Evolutionary conservation across 1,284 basidiomycete species (phyloP).

Genomic region (Porphyrellus sp.): DNA sequence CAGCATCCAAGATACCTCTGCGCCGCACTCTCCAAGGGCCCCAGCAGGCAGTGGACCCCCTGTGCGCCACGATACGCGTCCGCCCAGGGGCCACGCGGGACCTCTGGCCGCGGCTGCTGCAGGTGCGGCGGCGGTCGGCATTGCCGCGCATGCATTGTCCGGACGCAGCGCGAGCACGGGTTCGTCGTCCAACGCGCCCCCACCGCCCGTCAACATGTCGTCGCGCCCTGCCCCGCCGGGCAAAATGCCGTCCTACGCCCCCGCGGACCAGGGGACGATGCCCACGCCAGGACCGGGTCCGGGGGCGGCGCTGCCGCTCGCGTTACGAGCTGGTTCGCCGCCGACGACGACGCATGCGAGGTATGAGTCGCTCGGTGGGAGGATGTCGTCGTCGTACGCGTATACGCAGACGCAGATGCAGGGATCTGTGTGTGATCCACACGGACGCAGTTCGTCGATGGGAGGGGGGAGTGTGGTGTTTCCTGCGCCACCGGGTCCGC

Average conservation of each 20-base stretch:
- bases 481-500: not conserved
- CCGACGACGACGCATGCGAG: not conserved
- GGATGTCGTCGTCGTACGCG: no score
- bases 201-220: slow-evolving; percentile 15
- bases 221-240: slow-evolving; percentile 12
- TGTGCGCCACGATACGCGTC: slow-evolving; percentile 6
- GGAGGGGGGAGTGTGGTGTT: not conserved
- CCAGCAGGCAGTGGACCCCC: not conserved
- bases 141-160: not conserved
- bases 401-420: no score
- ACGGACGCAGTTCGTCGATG: not conserved
- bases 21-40: not conserved
- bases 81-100: not conserved
- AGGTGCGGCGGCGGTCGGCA: not conserved
- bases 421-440: no score
- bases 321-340: not conserved
- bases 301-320: no score
- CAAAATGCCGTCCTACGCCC: no score
- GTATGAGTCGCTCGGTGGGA: no score
- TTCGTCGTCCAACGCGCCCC: not conserved
- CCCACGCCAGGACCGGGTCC: not conserved
- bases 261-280: not conserved
- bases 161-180: not conserved
- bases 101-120: not conserved
- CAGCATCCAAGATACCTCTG: slow-evolving; percentile 48